A percentile compares a stretch with the other conserved stretches of the same genome.
Conservation (phyloP, 2,329 filamentous ascomycete species). For the Penicillium sp. region DNA sequence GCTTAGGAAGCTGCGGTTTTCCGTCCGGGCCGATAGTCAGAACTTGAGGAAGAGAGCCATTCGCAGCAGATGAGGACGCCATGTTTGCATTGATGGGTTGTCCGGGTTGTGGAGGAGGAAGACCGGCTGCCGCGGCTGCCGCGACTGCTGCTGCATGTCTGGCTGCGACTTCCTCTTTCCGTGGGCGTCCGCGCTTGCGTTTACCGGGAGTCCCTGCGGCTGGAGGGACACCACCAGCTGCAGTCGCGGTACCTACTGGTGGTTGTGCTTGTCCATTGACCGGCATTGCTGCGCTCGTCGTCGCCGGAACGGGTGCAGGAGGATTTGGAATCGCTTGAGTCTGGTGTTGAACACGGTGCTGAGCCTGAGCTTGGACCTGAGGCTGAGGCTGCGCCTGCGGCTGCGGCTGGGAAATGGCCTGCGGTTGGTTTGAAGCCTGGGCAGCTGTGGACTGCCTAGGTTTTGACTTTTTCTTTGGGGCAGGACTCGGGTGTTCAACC, state of each 20-base stretch:
- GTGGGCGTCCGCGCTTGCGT: constrained; percentile 31
- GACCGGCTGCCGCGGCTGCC: constrained; percentile 23
- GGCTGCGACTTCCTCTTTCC: constrained; percentile 33
- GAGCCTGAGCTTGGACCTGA: not conserved
- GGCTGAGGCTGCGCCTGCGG: constrained; percentile 7
- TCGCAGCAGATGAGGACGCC: constrained; percentile 18
- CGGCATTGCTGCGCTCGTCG: constrained; percentile 14
- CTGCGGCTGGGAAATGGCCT: constrained; percentile 2
- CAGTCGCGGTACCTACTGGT: not conserved
- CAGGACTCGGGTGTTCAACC: constrained; percentile 21
- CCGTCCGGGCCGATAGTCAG: constrained; percentile 29
- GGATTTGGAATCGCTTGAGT: not conserved
- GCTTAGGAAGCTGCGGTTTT: constrained; percentile 29
- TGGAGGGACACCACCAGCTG: constrained; percentile 10
- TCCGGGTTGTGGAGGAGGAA: constrained; percentile 24
- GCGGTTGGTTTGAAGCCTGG: constrained; percentile 6
- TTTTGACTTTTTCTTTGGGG: constrained; percentile 29
- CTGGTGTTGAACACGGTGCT: not conserved
- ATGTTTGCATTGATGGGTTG: constrained; percentile 31
- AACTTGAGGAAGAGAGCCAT: constrained; percentile 10
- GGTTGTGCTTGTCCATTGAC: constrained; percentile 23
- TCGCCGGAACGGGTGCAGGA: constrained; percentile 2
- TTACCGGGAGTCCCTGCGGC: constrained; percentile 16
- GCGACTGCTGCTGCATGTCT: constrained; percentile 26
- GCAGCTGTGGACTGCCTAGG: constrained; percentile 11